Evolutionary conservation across 2,329 filamentous ascomycete species (phyloP).

Genomic region (Atkinsonella texensis): DNA sequence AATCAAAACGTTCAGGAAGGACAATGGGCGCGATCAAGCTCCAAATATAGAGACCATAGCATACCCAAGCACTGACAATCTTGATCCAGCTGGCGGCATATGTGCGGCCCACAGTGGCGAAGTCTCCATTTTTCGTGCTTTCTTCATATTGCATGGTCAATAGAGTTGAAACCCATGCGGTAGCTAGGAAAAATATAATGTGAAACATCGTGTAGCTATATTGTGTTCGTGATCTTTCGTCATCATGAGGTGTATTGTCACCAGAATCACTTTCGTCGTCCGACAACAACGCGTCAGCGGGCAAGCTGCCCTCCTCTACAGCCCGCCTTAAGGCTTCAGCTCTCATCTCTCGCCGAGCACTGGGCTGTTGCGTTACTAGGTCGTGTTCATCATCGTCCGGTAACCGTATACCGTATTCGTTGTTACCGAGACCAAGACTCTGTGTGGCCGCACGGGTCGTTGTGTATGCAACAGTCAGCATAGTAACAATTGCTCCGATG

Average conservation of each 20-base stretch:
- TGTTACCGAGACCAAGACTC: slow-evolving; percentile 60
- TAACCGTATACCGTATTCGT: slow-evolving; percentile 37
- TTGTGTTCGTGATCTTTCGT: slow-evolving; percentile 80
- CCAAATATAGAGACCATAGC: slow-evolving; percentile 90
- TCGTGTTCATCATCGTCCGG: slow-evolving; percentile 72
- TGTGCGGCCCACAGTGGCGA: slow-evolving; percentile 85
- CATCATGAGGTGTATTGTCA: slow-evolving; percentile 58
- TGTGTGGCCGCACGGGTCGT: slow-evolving; percentile 94
- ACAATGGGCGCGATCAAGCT: slow-evolving; percentile 78
- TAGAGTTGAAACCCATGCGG: slow-evolving; percentile 88
- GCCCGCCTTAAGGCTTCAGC: slow-evolving; percentile 82
- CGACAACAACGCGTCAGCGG: slow-evolving; percentile 76
- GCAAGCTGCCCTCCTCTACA: slow-evolving; percentile 83
- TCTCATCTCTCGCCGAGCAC: slow-evolving; percentile 76
- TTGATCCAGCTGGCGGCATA: slow-evolving; percentile 99
- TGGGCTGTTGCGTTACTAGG: slow-evolving; percentile 76
- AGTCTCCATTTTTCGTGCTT: slow-evolving; percentile 53
- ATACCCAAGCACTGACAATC: slow-evolving; percentile 95
- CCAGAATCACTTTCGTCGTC: slow-evolving; percentile 55
- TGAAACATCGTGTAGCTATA: slow-evolving; percentile 97
- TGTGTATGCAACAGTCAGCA: slow-evolving; percentile 94
- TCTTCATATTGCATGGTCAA: slow-evolving; percentile 64
- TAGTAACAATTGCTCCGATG: slow-evolving; percentile 87
- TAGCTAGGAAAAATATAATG: slow-evolving; percentile 93
- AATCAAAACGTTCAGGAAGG: slow-evolving; percentile 75